Evolutionary conservation across 202 grass and related monocot species (phyloP).

Genomic region (Miscanthus sacchariflorus): DNA sequence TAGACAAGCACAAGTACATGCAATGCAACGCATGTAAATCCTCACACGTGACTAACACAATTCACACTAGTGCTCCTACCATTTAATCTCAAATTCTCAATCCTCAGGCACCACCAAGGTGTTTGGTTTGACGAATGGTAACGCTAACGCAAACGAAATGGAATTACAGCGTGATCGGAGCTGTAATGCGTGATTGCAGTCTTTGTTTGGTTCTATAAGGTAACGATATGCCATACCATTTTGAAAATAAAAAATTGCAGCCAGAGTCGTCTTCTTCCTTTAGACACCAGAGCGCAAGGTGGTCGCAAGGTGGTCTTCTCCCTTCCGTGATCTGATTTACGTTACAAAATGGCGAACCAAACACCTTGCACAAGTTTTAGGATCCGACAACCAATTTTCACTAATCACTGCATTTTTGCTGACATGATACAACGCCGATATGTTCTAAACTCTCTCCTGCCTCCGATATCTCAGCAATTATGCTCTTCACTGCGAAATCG

Average conservation of each 20-base stretch:
- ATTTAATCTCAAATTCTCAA: not conserved
- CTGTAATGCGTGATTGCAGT: too few relatives aligned
- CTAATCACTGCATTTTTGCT: not conserved
- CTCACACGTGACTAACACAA: not conserved
- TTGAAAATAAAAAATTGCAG: too few relatives aligned
- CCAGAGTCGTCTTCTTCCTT: too few relatives aligned
- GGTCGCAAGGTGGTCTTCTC: too few relatives aligned
- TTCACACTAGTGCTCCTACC: not conserved
- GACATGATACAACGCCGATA: not conserved
- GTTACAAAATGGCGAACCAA: too few relatives aligned
- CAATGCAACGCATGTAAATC: not conserved
- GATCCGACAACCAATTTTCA: not conserved
- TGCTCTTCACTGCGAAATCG: constrained; percentile 12
- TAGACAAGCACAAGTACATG: not conserved
- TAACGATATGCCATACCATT: too few relatives aligned
- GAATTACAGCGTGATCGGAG: too few relatives aligned
- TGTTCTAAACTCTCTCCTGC: not conserved
- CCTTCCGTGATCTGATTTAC: too few relatives aligned
- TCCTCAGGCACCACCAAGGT: not conserved
- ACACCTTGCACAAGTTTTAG: not conserved
- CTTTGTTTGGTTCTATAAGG: too few relatives aligned
- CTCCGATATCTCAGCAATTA: constrained; percentile 31
- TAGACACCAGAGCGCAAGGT: too few relatives aligned
- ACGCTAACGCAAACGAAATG: too few relatives aligned
- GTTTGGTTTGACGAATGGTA: too few relatives aligned